phyloP scores from a whole-genome alignment of 2,329 filamentous ascomycete species.

The Coniochaeta ligniaria region DNA sequence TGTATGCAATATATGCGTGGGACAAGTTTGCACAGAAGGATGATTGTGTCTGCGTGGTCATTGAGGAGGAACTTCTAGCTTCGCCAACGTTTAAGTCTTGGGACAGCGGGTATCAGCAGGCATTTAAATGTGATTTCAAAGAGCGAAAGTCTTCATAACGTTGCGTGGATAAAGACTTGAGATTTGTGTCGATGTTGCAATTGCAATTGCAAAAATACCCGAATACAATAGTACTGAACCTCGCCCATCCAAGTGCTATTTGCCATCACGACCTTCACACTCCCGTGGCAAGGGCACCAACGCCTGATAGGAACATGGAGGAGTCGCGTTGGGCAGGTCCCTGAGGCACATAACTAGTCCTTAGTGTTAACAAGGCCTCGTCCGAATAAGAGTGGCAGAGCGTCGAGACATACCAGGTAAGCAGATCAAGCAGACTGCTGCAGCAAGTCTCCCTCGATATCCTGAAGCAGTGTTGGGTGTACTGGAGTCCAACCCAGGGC shows the following conservation, averaged over 20 bases:
- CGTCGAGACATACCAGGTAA: slow-evolving; percentile 13
- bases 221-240: not conserved
- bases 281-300: not conserved
- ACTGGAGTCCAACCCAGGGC: not conserved
- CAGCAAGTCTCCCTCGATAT: not conserved
- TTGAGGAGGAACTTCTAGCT: not conserved
- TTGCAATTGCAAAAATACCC: not conserved
- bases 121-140: not conserved
- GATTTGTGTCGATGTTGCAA: too few species aligned
- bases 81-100: not conserved
- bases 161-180: not conserved
- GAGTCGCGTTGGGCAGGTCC: not conserved
- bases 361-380: not conserved
- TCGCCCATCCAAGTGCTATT: not conserved
- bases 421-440: not conserved
- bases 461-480: not conserved
- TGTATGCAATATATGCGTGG: not conserved
- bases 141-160: not conserved
- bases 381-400: slow-evolving; percentile 20
- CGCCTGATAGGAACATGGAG: not conserved
- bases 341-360: not conserved
- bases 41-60: not conserved
- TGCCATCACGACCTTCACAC: not conserved
- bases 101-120: not conserved
- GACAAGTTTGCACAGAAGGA: not conserved